A percentile compares a stretch with the other conserved stretches of the same genome.
phyloP scores from a whole-genome alignment of 73 alveolate species.

The Loxodes magnus region DNA sequence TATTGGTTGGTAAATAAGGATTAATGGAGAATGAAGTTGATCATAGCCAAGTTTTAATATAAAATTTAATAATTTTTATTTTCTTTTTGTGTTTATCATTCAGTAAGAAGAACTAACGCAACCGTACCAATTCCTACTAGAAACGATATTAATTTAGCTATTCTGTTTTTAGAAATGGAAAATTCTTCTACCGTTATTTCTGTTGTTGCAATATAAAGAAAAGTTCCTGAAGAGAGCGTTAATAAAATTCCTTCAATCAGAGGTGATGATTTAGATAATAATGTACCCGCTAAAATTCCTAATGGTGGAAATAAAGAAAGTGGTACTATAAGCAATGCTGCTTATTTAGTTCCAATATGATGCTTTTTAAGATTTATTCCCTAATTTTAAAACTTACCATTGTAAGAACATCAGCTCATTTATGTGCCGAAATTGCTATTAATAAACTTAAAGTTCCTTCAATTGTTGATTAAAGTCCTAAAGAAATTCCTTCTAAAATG shows the following conservation, averaged over 20 bases:
- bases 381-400: not conserved
- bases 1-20: no score
- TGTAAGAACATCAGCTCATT: constrained; percentile 40
- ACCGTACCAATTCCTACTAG: no score
- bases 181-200: constrained; percentile 81
- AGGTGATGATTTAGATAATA: constrained; percentile 39
- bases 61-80: no score
- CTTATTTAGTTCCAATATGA: not conserved
- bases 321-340: not conserved
- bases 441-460: constrained; percentile 3
- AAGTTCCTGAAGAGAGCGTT: constrained; percentile 70
- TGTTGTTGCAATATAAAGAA: constrained; percentile 63
- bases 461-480: not conserved
- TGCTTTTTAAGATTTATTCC: not conserved
- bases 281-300: constrained; percentile 35
- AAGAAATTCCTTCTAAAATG: constrained; percentile 2
- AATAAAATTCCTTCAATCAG: constrained; percentile 52
- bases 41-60: no score
- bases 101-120: no score
- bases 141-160: no score
- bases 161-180: constrained; percentile 56
- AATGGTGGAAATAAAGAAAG: not conserved
- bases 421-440: constrained; percentile 30
- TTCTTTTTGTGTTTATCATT: no score
- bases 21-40: no score